phyloP scores from a whole-genome alignment of 2,329 filamentous ascomycete species.

The Neofusicoccum ribis region DNA sequence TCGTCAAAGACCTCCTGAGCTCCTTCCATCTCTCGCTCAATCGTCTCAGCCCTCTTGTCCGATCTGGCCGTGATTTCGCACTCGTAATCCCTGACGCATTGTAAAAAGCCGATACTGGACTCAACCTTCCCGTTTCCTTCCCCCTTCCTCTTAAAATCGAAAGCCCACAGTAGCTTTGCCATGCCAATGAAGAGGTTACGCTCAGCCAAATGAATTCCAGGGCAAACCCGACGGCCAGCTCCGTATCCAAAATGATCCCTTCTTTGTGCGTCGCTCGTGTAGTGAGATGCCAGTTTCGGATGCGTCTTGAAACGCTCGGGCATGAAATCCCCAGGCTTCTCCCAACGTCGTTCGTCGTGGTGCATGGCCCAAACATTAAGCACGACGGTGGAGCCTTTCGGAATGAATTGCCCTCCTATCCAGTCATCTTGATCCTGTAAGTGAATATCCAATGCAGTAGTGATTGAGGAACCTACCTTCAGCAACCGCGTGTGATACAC shows the following conservation, averaged over 20 bases:
- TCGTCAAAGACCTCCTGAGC: background rate
- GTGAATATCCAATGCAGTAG: background rate
- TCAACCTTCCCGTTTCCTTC: background rate
- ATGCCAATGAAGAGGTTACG: slow-evolving; percentile 33
- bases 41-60: background rate
- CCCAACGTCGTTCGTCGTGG: background rate
- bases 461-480: slow-evolving; percentile 12
- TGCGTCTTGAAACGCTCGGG: background rate
- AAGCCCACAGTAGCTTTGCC: slow-evolving; percentile 36
- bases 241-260: slow-evolving; percentile 40
- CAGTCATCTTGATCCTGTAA: slow-evolving; percentile 39
- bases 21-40: background rate
- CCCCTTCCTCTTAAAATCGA: slow-evolving; percentile 22
- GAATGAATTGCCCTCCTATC: slow-evolving; percentile 44
- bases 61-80: background rate
- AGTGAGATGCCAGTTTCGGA: background rate
- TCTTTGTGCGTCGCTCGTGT: slow-evolving; percentile 27
- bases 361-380: slow-evolving; percentile 31
- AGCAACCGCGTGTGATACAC: slow-evolving; percentile 45
- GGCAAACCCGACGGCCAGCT: slow-evolving; percentile 38
- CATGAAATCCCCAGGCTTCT: background rate
- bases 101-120: slow-evolving; percentile 5
- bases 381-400: slow-evolving; percentile 41
- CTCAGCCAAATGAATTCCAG: slow-evolving; percentile 40
- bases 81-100: background rate